Conservation (phyloP, 192 early-diverging fungal species). For the Globomyces pollinis-pini region DNA sequence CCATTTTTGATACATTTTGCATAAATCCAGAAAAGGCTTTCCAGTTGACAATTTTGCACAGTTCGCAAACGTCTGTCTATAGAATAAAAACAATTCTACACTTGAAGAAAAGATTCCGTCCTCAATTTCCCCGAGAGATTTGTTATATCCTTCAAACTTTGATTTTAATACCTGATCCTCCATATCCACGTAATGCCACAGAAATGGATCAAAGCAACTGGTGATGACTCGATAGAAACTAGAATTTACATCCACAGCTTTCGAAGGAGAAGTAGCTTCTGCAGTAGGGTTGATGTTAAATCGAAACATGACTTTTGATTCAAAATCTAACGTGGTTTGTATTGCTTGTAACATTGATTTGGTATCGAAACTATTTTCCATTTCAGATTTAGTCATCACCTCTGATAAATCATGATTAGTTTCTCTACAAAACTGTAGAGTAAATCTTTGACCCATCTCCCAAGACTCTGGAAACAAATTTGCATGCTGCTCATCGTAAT, state of each 20-base stretch:
- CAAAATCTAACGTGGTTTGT: slow-evolving; percentile 84
- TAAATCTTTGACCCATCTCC: slow-evolving; percentile 64
- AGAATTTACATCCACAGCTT: neutral
- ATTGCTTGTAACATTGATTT: slow-evolving; percentile 67
- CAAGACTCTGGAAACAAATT: slow-evolving; percentile 72
- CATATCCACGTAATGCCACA: slow-evolving; percentile 77
- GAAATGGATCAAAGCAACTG: slow-evolving; percentile 75
- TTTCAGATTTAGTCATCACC: slow-evolving; percentile 45
- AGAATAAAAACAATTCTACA: slow-evolving; percentile 87
- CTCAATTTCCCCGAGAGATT: slow-evolving; percentile 55
- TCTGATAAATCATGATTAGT: slow-evolving; percentile 69
- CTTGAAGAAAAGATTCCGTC: slow-evolving; percentile 72
- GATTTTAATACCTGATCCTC: slow-evolving; percentile 61
- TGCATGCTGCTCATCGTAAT: slow-evolving; percentile 82
- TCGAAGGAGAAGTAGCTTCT: no score
- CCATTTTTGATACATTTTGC: slow-evolving; percentile 70
- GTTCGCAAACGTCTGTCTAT: slow-evolving; percentile 79
- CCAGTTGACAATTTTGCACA: slow-evolving; percentile 78
- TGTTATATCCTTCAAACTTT: slow-evolving; percentile 15
- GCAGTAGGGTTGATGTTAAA: slow-evolving; percentile 52
- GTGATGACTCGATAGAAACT: slow-evolving; percentile 76
- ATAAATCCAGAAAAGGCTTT: slow-evolving; percentile 80
- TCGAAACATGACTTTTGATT: slow-evolving; percentile 69
- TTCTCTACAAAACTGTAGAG: slow-evolving; percentile 70
- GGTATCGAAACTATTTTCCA: slow-evolving; percentile 49